Evolutionary conservation across 2,329 filamentous ascomycete species (phyloP).

Genomic region (Exophiala sp.): DNA sequence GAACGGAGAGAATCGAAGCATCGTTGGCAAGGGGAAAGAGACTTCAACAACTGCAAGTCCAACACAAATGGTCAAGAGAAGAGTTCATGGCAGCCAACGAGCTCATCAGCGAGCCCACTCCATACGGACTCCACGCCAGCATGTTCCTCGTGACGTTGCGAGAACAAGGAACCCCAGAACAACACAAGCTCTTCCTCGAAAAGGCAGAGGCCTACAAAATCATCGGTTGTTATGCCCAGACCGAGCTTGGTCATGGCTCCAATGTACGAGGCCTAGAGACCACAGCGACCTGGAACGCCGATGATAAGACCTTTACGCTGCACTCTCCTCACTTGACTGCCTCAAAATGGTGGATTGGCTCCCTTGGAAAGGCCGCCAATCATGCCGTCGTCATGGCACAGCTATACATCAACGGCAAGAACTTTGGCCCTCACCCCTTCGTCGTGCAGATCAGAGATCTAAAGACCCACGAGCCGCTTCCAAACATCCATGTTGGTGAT

Average conservation of each 20-base stretch:
- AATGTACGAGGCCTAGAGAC: constrained; percentile 73
- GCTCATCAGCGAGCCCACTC: constrained; percentile 68
- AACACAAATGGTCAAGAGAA: constrained; percentile 65
- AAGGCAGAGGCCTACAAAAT: constrained; percentile 66
- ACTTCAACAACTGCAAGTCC: constrained; percentile 61
- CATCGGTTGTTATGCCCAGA: constrained; percentile 78
- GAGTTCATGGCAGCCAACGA: constrained; percentile 65
- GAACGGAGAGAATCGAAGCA: constrained; percentile 65
- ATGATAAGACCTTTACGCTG: constrained; percentile 71
- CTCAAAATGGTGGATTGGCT: constrained; percentile 84
- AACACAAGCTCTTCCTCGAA: constrained; percentile 69
- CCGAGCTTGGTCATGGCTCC: constrained; percentile 73
- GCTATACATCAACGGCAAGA: constrained; percentile 64
- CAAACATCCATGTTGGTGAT: constrained; percentile 70
- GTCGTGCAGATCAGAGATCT: constrained; percentile 70
- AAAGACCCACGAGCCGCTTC: constrained; percentile 65
- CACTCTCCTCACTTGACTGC: constrained; percentile 71
- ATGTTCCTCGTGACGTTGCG: constrained; percentile 69
- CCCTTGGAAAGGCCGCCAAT: constrained; percentile 70
- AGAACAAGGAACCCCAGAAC: constrained; percentile 69
- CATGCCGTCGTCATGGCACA: constrained; percentile 77
- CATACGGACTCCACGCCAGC: constrained; percentile 68
- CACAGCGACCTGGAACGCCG: constrained; percentile 68
- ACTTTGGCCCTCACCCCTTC: constrained; percentile 72
- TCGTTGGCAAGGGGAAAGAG: constrained; percentile 69